Percentiles rank a stretch among this genome's conserved stretches.
These are phyloP conservation scores for Melocanna baccifera DNA, from an alignment of 176 grass and related monocot genomes.

Conservation along the genomic window DNA sequence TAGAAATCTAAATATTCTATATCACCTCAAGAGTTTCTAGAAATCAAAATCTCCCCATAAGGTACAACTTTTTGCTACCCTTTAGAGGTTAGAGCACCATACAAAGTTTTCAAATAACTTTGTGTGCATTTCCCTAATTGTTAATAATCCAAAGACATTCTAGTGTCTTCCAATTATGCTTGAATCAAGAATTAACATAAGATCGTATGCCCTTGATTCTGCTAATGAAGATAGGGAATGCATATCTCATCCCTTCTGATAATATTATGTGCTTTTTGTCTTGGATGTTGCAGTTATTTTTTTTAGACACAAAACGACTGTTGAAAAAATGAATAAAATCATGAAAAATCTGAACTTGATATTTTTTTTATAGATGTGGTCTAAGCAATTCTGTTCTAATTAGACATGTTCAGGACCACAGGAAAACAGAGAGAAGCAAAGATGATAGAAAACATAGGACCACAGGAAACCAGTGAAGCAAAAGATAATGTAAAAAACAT, in stretches of 20 bases:
- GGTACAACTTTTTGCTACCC: neutral
- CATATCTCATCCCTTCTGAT: neutral
- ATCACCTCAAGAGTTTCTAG: neutral
- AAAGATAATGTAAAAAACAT: too few relatives aligned
- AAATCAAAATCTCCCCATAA: slow-evolving; percentile 9
- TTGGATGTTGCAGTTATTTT: neutral
- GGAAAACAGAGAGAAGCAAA: neutral
- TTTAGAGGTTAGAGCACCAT: neutral
- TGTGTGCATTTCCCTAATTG: neutral
- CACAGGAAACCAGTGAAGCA: too few relatives aligned
- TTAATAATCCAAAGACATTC: neutral
- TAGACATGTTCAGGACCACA: neutral
- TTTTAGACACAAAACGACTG: neutral
- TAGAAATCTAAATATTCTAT: slow-evolving; percentile 55
- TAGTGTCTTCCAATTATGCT: neutral
- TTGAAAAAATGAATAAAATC: neutral
- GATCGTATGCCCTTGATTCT: neutral
- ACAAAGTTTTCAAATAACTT: neutral
- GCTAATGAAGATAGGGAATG: neutral
- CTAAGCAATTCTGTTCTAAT: neutral
- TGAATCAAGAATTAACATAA: neutral
- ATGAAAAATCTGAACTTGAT: neutral
- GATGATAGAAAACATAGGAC: neutral
- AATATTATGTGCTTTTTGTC: neutral
- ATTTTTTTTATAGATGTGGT: neutral